Conservation (phyloP, 805 yeast species). For the Ogataea polymorpha region DNA sequence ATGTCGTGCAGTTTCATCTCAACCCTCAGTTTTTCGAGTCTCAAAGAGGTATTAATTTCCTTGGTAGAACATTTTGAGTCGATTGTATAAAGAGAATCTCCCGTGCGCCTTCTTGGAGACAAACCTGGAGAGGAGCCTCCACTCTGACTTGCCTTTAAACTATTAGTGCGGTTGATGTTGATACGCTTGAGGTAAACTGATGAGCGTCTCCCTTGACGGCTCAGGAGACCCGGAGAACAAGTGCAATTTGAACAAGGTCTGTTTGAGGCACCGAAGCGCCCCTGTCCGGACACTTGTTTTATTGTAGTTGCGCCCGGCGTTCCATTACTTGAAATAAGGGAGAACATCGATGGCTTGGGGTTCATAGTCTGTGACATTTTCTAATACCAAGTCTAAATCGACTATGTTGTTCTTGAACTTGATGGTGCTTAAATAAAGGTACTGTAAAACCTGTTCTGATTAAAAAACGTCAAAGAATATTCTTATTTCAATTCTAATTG, state of each 20-base stretch:
- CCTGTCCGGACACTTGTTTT: conserved; percentile 24
- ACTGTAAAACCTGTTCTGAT: background rate
- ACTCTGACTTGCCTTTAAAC: conserved; percentile 9
- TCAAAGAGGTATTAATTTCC: conserved; percentile 54
- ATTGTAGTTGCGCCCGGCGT: conserved; percentile 32
- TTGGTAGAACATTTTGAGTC: conserved; percentile 32
- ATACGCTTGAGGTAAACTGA: conserved; percentile 38
- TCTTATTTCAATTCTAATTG: background rate
- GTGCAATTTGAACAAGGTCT: conserved; percentile 73
- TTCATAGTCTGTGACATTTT: conserved; percentile 32
- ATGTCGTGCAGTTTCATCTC: conserved; percentile 58
- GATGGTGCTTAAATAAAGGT: background rate
- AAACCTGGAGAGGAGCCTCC: conserved; percentile 38
- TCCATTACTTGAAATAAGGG: conserved; percentile 34
- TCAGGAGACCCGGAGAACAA: conserved; percentile 77
- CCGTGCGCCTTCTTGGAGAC: conserved; percentile 28
- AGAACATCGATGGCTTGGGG: conserved; percentile 41
- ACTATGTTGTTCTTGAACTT: too few relatives aligned
- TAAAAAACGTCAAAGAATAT: conserved; percentile 2
- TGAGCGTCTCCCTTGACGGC: conserved; percentile 62
- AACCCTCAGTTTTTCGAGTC: conserved; percentile 58
- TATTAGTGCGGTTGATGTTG: conserved; percentile 23
- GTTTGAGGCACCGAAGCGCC: conserved; percentile 16
- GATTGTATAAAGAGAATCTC: conserved; percentile 15
- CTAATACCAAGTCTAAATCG: background rate